phyloP scores from a whole-genome alignment of 805 yeast species.

The Trichomonascus vanleenenianus region DNA sequence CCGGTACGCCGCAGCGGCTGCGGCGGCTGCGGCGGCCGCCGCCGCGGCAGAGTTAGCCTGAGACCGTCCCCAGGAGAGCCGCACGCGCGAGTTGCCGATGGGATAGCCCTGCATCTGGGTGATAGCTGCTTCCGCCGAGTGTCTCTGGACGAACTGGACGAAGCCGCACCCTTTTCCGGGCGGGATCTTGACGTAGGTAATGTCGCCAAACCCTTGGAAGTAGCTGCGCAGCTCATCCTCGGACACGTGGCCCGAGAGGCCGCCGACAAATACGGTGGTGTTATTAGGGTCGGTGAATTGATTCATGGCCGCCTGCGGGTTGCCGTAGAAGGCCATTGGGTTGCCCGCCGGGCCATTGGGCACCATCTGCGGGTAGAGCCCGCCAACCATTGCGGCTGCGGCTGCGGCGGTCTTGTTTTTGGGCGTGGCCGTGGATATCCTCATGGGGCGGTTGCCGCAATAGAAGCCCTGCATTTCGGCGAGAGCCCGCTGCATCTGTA shows the following conservation, averaged over 20 bases:
- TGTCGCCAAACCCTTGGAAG: constrained; percentile 63
- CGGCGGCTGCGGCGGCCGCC: constrained; percentile 7
- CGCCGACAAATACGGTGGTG: constrained; percentile 80
- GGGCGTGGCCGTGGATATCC: constrained; percentile 65
- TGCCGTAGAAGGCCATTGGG: constrained; percentile 23
- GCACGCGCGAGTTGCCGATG: constrained; percentile 72
- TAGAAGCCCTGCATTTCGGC: constrained; percentile 75
- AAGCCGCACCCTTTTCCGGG: constrained; percentile 82
- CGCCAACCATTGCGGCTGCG: constrained; percentile 10
- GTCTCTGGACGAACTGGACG: constrained; percentile 69
- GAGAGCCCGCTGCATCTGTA: constrained; percentile 65
- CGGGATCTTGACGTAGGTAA: constrained; percentile 54
- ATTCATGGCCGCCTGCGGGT: constrained; percentile 28
- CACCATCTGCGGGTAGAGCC: constrained; percentile 7
- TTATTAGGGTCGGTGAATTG: constrained; percentile 75
- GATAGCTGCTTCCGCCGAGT: constrained; percentile 80
- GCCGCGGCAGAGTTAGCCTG: constrained; percentile 19
- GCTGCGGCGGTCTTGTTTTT: constrained; percentile 33
- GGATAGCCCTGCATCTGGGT: constrained; percentile 85
- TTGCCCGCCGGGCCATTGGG: constrained; percentile 15
- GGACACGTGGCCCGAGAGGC: constrained; percentile 49
- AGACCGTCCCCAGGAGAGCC: constrained; percentile 85
- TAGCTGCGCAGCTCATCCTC: constrained; percentile 52
- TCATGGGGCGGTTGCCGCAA: constrained; percentile 65
- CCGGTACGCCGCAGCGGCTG: constrained; percentile 3